Evolutionary conservation across 805 yeast species (phyloP).

Genomic region (Yarrowia osloensis): DNA sequence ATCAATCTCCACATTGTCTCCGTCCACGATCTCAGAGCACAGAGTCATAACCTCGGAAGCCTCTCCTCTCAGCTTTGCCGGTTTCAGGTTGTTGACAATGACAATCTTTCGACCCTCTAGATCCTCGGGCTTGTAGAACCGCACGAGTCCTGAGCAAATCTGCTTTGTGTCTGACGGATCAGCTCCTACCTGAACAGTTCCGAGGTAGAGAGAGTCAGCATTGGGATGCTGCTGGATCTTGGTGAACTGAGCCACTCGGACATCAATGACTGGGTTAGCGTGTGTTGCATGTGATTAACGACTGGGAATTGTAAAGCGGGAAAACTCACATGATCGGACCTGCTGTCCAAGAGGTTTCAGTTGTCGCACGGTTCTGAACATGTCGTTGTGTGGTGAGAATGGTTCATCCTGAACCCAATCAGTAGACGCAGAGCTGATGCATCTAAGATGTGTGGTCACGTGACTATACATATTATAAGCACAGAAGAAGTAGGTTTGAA

Average conservation of each 20-base stretch:
- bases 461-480: no score
- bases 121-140: slow-evolving; percentile 1
- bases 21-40: slow-evolving; percentile 7
- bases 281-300: no score
- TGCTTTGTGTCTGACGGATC: slow-evolving; percentile 1
- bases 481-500: no score
- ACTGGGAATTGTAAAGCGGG: no score
- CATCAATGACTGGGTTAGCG: slow-evolving; percentile 22
- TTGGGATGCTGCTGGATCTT: slow-evolving; percentile 18
- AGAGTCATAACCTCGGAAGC: slow-evolving; percentile 21
- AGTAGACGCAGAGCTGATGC: not conserved
- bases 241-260: slow-evolving; percentile 15
- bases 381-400: not conserved
- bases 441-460: not conserved
- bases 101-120: not conserved
- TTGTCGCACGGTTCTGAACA: not conserved
- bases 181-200: slow-evolving; percentile 19
- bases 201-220: slow-evolving; percentile 19
- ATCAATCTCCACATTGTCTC: not conserved
- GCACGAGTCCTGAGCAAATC: slow-evolving; percentile 7
- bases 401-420: not conserved
- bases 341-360: not conserved
- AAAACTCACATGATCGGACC: not conserved
- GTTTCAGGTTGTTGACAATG: slow-evolving; percentile 21
- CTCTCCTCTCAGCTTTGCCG: slow-evolving; percentile 25